A percentile compares a stretch with the other conserved stretches of the same genome.
Conservation (phyloP, 1,139 yeast genomes). For the Blastobotrys capitulatus region DNA sequence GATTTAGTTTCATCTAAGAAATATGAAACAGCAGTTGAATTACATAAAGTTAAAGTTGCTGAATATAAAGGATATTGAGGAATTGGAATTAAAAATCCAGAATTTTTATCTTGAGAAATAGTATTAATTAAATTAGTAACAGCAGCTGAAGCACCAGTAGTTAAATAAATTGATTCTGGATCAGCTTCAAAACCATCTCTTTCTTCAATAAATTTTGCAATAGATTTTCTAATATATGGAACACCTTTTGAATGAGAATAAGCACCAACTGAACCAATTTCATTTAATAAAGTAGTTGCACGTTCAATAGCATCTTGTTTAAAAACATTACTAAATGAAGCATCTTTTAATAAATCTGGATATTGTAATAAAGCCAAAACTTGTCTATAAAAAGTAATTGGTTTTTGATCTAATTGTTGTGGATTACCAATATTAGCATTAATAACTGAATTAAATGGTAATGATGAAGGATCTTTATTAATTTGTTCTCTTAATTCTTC, state of each 20-base stretch:
- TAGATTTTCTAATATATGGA: conserved; percentile 59
- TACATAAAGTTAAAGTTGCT: conserved; percentile 78
- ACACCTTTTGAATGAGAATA: conserved; percentile 93
- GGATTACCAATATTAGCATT: conserved; percentile 96
- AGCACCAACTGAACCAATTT: conserved; percentile 85
- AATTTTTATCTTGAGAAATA: conserved; percentile 55
- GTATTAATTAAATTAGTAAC: conserved; percentile 71
- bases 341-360: conserved; percentile 55
- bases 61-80: conserved; percentile 98
- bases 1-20: conserved; percentile 69
- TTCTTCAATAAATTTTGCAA: conserved; percentile 69
- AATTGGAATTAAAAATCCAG: conserved; percentile 90
- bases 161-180: conserved; percentile 70
- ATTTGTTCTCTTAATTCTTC: conserved; percentile 67
- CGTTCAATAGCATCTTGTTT: conserved; percentile 71
- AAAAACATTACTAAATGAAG: conserved; percentile 36
- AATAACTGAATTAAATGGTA: conserved; percentile 74
- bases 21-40: conserved; percentile 83
- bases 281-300: conserved; percentile 53
- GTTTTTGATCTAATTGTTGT: conserved; percentile 90
- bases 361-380: conserved; percentile 81
- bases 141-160: conserved; percentile 93
- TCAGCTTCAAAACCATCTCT: conserved; percentile 66
- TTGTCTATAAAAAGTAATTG: conserved; percentile 92
- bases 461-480: conserved; percentile 47